Conservation (phyloP, 176 grass and related monocot genomes). For the Aegilops longissima region DNA sequence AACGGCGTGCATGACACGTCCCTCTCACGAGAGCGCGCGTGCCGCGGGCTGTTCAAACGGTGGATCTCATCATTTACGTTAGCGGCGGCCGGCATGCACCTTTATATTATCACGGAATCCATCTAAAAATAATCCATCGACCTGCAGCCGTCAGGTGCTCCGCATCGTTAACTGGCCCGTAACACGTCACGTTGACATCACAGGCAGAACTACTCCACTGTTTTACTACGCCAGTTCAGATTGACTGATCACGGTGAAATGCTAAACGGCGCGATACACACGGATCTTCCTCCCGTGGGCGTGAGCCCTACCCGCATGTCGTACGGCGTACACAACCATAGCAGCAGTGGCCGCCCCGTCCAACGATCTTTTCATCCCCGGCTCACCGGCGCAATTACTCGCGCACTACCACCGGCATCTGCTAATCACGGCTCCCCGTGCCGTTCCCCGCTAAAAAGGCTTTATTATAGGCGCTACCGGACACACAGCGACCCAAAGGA, state of each 20-base stretch:
- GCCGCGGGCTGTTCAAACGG: not conserved
- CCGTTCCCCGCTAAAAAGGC: too few relatives aligned
- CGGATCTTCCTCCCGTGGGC: too few relatives aligned
- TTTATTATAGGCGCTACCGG: not conserved
- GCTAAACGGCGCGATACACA: too few relatives aligned
- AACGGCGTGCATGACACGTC: constrained; percentile 7
- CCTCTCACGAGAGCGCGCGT: constrained; percentile 29
- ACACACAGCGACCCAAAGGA: not conserved
- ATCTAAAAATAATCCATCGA: not conserved
- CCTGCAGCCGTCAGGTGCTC: too few relatives aligned
- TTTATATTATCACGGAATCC: not conserved
- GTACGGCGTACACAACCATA: not conserved
- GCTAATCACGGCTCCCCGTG: constrained; percentile 3
- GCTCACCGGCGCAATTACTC: not conserved
- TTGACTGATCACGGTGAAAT: not conserved
- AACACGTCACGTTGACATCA: too few relatives aligned
- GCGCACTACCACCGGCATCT: not conserved
- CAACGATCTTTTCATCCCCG: not conserved
- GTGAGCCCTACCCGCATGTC: too few relatives aligned
- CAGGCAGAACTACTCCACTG: not conserved
- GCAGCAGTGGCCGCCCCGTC: not conserved
- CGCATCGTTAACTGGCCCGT: not conserved
- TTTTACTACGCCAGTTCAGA: not conserved
- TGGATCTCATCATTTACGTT: not conserved
- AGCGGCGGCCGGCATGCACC: not conserved